Base-by-base conservation (phyloP, 306 rosid genomes). In the Morella rubra region DNA sequence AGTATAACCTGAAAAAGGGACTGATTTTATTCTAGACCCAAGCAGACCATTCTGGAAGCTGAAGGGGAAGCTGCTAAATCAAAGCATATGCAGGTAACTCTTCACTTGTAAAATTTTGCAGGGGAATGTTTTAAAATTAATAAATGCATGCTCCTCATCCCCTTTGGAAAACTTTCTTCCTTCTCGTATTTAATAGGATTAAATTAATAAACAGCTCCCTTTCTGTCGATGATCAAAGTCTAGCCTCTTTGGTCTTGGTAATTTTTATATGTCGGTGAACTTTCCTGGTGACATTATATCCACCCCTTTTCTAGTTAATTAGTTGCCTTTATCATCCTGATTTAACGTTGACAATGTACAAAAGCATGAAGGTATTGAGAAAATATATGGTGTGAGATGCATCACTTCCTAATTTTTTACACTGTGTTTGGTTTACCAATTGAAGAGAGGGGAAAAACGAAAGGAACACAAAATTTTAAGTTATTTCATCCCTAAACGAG, bases 41-140 rank as follows among this genome's bases (percentile, higher is more conserved):
- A 95, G 92, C 96, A 90, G 80, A 92, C 97, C 70, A 81, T 95
- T 69, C 85, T 95, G 83, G 98, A 95, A 89, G 86, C 98, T 76
- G 97, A 94, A 88, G 97, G 98, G 50, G 94, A 89, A 84, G 87
- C 91, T 76, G 89, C 96, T 55, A 91, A 88, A 72, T 89, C 92
- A 56, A 94, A 87, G 90, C 84, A 80, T 80, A 60, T 32, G 61
- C 84, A 87, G 89, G 95, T 92, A 55, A 9, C 42, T 80, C 81
- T 68, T 58, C 52, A 11, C 61, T 79, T 81, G 49, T 69, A 22
- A 5, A 46, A 45, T 44, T 44, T 59, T 55, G 41, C 50, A 13
- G 72, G 62, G 75, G 47, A 84, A 71, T 75, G 72, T 56, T 58
- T 41, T 9, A 18, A 15, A 52, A 54, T 61, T 75, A 45, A 18